A percentile compares a stretch with the other conserved stretches of the same genome.
Conservation (phyloP, 2,329 filamentous ascomycete genomes). For the Colletotrichum sp. region DNA sequence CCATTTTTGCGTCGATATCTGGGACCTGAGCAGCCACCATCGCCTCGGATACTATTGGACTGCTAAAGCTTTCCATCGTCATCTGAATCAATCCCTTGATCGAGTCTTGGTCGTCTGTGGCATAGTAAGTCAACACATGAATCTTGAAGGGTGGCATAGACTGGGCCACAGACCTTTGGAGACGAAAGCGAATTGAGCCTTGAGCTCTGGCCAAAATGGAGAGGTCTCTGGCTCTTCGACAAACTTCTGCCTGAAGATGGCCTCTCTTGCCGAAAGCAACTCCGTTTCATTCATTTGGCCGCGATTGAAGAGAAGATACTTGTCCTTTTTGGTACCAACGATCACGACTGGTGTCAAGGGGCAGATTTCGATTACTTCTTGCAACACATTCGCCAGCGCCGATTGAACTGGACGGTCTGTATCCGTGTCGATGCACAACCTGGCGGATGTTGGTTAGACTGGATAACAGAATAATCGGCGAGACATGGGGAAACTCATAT, state of each 20-base stretch:
- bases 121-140: not conserved
- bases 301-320: conserved; percentile 19
- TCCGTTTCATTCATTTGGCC: not conserved
- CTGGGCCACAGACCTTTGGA: not conserved
- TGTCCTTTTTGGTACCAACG: conserved; percentile 31
- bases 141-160: not conserved
- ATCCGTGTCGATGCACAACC: conserved; percentile 29
- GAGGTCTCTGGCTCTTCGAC: not conserved
- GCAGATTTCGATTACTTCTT: conserved; percentile 23
- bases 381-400: conserved; percentile 28
- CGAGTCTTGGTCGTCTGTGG: conserved; percentile 15
- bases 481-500: not conserved
- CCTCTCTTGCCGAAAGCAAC: not conserved
- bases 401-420: conserved; percentile 28
- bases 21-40: conserved; percentile 11
- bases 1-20: conserved; percentile 10
- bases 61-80: not conserved
- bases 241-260: not conserved
- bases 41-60: not conserved
- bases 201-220: not conserved
- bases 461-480: too few relatives aligned
- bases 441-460: not conserved
- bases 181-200: not conserved
- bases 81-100: conserved; percentile 7
- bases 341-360: conserved; percentile 26